Evolutionary conservation across 176 grass and related monocot species (phyloP).

Genomic region (Cenchrus americanus): DNA sequence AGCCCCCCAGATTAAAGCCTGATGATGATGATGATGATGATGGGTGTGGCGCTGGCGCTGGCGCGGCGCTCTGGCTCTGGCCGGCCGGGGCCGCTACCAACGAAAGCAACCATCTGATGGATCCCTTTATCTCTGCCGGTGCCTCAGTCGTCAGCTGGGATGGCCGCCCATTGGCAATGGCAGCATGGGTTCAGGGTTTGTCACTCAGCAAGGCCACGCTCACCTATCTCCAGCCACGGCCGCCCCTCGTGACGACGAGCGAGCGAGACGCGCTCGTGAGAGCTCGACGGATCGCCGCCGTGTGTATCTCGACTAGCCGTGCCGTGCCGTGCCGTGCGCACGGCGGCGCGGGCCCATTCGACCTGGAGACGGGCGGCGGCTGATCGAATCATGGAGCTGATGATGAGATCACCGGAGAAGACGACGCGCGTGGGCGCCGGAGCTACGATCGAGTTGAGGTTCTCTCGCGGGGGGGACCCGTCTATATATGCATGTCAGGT

Average conservation of each 20-base stretch:
- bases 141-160: too few species aligned
- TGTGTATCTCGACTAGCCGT: too few species aligned
- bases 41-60: not conserved
- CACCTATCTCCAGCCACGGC: too few species aligned
- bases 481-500: not conserved
- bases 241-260: too few species aligned
- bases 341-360: not conserved
- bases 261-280: not conserved
- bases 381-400: not conserved
- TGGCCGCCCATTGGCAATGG: not conserved
- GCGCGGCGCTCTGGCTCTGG: too few species aligned
- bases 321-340: too few species aligned
- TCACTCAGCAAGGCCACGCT: not conserved
- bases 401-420: not conserved
- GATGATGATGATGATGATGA: not conserved
- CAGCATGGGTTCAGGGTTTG: not conserved
- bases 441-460: not conserved
- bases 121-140: slow-evolving; percentile 32
- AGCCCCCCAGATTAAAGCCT: slow-evolving; percentile 38
- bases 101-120: slow-evolving; percentile 41
- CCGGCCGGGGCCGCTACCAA: slow-evolving; percentile 34
- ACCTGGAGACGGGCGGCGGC: not conserved
- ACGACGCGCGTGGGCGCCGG: not conserved
- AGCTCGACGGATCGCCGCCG: not conserved
- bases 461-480: not conserved